Percentiles rank a stretch among this genome's conserved stretches.
These are phyloP conservation scores for Aurantiochytrium sp. DNA, from an alignment of 108 stramenopile species.

Conservation along the genomic window DNA sequence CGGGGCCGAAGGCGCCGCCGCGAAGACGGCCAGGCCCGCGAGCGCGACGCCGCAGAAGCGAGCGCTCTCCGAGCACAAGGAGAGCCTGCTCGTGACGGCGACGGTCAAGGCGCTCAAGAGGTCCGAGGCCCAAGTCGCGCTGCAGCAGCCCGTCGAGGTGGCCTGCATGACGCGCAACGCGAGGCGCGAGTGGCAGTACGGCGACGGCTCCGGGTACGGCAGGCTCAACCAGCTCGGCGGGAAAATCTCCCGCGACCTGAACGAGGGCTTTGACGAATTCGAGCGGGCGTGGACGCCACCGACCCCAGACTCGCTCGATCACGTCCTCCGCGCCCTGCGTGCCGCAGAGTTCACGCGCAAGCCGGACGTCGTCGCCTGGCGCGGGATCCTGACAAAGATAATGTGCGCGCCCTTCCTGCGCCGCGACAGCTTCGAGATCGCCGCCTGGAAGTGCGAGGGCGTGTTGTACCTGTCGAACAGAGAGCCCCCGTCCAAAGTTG, in stretches of 20 bases:
- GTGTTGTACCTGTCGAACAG: neutral
- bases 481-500: neutral
- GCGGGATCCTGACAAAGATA: conserved; percentile 4
- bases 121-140: too few relatives aligned
- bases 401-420: neutral
- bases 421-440: neutral
- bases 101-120: too few relatives aligned
- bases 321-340: neutral
- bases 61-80: too few relatives aligned
- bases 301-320: neutral
- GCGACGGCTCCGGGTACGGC: neutral
- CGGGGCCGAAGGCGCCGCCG: too few relatives aligned
- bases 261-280: conserved; percentile 20
- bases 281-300: neutral
- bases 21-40: too few relatives aligned
- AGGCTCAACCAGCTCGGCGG: neutral
- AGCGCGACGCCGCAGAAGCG: too few relatives aligned
- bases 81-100: too few relatives aligned
- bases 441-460: neutral
- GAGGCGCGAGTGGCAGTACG: neutral
- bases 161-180: neutral
- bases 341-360: neutral
- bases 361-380: neutral
- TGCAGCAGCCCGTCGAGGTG: neutral
- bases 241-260: neutral